Percentiles rank a stretch among this genome's conserved stretches.
phyloP scores from a whole-genome alignment of 1,139 yeast genomes.

The Yamadazyma epiphylla region DNA sequence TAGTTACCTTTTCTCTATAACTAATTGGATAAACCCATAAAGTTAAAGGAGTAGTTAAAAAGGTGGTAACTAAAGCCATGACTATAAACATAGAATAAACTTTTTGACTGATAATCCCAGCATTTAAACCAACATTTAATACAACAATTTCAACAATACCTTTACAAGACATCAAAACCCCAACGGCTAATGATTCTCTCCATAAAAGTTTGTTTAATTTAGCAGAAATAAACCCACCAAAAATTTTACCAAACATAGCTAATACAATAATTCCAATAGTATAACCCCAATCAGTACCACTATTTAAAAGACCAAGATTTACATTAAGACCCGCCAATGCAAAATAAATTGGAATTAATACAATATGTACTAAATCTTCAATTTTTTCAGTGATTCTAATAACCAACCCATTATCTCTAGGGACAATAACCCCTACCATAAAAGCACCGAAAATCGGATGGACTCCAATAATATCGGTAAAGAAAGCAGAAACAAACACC shows the following conservation, averaged over 20 bases:
- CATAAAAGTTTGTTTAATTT: conserved; percentile 57
- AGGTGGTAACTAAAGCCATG: conserved; percentile 75
- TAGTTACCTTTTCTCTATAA: conserved; percentile 52
- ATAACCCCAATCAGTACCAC: conserved; percentile 75
- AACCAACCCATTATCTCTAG: conserved; percentile 72
- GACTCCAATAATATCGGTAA: conserved; percentile 77
- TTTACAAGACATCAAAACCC: conserved; percentile 83
- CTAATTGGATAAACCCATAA: conserved; percentile 54
- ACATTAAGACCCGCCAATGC: conserved; percentile 74
- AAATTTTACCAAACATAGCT: conserved; percentile 63
- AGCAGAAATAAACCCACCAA: conserved; percentile 66
- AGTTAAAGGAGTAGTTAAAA: conserved; percentile 71
- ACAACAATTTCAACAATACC: conserved; percentile 84
- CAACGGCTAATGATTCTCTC: conserved; percentile 73
- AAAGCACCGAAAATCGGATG: conserved; percentile 83
- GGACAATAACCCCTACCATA: conserved; percentile 71
- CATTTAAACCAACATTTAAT: conserved; percentile 66
- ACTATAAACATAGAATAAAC: conserved; percentile 77
- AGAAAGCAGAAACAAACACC: conserved; percentile 66
- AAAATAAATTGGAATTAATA: conserved; percentile 72
- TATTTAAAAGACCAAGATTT: conserved; percentile 57
- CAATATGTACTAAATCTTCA: conserved; percentile 70
- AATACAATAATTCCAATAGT: conserved; percentile 60
- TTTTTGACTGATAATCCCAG: conserved; percentile 59
- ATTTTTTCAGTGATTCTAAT: conserved; percentile 65